These are phyloP conservation scores for Mallotus japonicus DNA, from an alignment of 441 rosid species.

Conservation along the genomic window DNA sequence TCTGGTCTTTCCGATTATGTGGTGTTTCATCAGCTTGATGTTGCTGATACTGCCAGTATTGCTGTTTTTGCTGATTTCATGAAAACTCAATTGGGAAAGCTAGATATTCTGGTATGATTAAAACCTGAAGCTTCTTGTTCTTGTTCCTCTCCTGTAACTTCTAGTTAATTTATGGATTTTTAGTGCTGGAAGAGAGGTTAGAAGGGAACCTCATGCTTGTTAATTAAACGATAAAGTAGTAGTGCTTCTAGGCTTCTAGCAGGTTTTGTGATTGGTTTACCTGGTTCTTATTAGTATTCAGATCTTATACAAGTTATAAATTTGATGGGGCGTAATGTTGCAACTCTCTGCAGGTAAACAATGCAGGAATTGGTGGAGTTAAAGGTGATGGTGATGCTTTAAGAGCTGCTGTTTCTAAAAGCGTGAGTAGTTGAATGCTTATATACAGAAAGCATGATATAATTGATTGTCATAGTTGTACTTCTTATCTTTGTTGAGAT, in stretches of 20 bases:
- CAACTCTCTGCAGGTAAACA: slow-evolving; percentile 35
- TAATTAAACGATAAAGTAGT: too few species aligned
- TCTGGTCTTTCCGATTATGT: slow-evolving; percentile 23
- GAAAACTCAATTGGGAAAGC: slow-evolving; percentile 19
- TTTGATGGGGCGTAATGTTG: too few species aligned
- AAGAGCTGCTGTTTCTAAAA: slow-evolving; percentile 13
- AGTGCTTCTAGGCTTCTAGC: too few species aligned
- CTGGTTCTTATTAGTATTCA: background rate
- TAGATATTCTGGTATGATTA: slow-evolving; percentile 22
- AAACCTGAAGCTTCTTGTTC: background rate
- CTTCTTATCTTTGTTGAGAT: too few species aligned
- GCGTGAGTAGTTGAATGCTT: slow-evolving; percentile 3
- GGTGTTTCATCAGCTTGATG: slow-evolving; percentile 27
- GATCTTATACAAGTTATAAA: too few species aligned
- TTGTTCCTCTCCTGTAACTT: background rate
- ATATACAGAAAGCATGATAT: too few species aligned
- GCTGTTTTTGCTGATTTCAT: slow-evolving; percentile 17
- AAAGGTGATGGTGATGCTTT: slow-evolving; percentile 1
- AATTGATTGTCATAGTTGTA: too few species aligned
- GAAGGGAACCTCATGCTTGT: too few species aligned
- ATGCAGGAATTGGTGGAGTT: slow-evolving; percentile 37
- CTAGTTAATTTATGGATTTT: background rate
- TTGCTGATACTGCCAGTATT: slow-evolving; percentile 3
- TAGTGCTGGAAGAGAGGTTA: background rate
- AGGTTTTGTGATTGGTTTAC: background rate